Conservation (phyloP, 2,329 filamentous ascomycete genomes). For the Zalaria obscura region DNA sequence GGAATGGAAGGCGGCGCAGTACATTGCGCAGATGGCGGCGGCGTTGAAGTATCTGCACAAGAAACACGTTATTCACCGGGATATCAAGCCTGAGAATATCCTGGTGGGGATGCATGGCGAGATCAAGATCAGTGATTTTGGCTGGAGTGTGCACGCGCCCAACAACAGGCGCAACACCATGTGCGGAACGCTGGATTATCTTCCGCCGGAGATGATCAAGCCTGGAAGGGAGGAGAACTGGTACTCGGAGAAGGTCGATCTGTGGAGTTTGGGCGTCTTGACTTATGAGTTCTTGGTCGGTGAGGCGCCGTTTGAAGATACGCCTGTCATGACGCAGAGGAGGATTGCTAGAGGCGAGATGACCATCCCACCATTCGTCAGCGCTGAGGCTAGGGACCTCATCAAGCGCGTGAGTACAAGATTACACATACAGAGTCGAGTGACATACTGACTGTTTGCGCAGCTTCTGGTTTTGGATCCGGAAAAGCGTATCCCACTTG, state of each 20-base stretch:
- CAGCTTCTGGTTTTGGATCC: slow-evolving; percentile 9
- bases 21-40: slow-evolving; percentile 9
- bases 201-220: slow-evolving; percentile 11
- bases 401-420: slow-evolving; percentile 12
- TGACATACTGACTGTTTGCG: slow-evolving; percentile 1
- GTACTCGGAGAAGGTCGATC: slow-evolving; percentile 11
- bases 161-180: slow-evolving; percentile 10
- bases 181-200: slow-evolving; percentile 10
- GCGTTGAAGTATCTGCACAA: slow-evolving; percentile 10
- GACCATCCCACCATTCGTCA: slow-evolving; percentile 9
- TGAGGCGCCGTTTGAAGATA: slow-evolving; percentile 10
- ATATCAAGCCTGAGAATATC: slow-evolving; percentile 11
- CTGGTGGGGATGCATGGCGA: slow-evolving; percentile 10
- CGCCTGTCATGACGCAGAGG: slow-evolving; percentile 9
- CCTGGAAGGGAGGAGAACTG: slow-evolving; percentile 8
- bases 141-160: slow-evolving; percentile 10
- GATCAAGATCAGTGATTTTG: slow-evolving; percentile 11
- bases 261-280: slow-evolving; percentile 10
- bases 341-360: slow-evolving; percentile 10
- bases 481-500: slow-evolving; percentile 8
- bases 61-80: slow-evolving; percentile 10
- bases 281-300: slow-evolving; percentile 10
- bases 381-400: slow-evolving; percentile 9
- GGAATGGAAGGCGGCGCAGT: slow-evolving; percentile 9
- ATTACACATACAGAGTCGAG: too few species aligned